phyloP scores from a whole-genome alignment of 495 filamentous ascomycete genomes.

The Lineolata rhizophorae region DNA sequence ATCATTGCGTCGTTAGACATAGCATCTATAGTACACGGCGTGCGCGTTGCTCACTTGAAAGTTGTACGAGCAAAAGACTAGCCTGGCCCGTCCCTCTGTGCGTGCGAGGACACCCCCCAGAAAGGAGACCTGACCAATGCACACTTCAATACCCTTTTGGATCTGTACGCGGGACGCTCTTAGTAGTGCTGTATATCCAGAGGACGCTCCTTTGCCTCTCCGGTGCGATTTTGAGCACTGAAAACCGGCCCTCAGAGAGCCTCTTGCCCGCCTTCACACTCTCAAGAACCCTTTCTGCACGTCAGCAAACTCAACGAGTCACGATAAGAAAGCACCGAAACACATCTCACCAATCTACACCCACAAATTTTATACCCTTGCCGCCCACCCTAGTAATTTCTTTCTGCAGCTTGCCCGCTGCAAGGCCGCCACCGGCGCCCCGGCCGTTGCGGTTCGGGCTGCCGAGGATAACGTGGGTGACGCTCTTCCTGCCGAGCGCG shows the following conservation, averaged over 20 bases:
- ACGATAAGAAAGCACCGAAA: constrained; percentile 4
- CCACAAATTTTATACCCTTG: constrained; percentile 55
- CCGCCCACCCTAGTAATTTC: constrained; percentile 46
- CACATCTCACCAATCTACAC: constrained; percentile 51
- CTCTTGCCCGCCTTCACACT: constrained; percentile 56
- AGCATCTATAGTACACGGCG: too few relatives aligned
- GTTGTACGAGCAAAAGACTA: too few relatives aligned
- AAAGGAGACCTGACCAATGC: too few relatives aligned
- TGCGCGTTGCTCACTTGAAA: too few relatives aligned
- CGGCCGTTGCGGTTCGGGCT: constrained; percentile 23
- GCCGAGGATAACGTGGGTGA: constrained; percentile 77
- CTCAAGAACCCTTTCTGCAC: constrained; percentile 40
- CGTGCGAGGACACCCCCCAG: too few relatives aligned
- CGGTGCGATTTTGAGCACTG: constrained; percentile 31
- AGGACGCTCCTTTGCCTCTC: constrained; percentile 44
- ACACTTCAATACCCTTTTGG: too few relatives aligned
- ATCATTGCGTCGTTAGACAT: too few relatives aligned
- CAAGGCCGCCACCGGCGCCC: constrained; percentile 60
- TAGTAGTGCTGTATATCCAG: too few relatives aligned
- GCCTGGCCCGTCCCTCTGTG: too few relatives aligned
- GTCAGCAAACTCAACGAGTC: constrained; percentile 1
- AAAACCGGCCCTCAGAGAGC: constrained; percentile 52
- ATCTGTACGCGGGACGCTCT: too few relatives aligned
- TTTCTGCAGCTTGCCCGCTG: constrained; percentile 61
- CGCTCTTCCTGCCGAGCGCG: constrained; percentile 41